Evolutionary conservation across 2,329 filamentous ascomycete genomes (phyloP), one percentile per base, ranked within the genome.

Genomic region (Cladosporium austrohemisphaericum): DNA sequence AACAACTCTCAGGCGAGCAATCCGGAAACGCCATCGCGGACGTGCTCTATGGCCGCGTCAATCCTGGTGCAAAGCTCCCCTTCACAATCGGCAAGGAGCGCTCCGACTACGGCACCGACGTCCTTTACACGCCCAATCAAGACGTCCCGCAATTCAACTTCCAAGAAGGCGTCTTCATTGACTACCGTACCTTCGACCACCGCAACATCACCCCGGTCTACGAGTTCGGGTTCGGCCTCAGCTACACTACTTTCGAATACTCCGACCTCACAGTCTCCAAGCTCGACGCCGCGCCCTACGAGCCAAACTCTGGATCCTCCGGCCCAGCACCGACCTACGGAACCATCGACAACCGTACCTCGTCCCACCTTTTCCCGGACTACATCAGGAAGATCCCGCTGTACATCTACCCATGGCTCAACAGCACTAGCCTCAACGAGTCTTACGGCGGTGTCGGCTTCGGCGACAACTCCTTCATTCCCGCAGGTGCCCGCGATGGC

Each of bases 161-260:
- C 61, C 72, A 73, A 5, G 87, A 91, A 68, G 86, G 87, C 10
- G 74, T 84, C 44, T 87, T 88, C 64, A 87, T 92, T 59, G 87
- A 91, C 66, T 87, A 88, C 69, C 79, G 84, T 32, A 74, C 83
- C 56, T 86, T 91, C 23, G 54, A 56, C 43, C 59, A 60, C 2
- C 35, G 76, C 41, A 71, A 79, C 55, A 75, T 79, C 49, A 77
- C 78, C 2, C 85, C 86, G 1, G 79, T 85, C 53, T 91, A 83
- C 66, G 85, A 88, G 62, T 92, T 92, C 58, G 88, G 87, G 6
- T 85, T 78, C 59, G 88, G 88, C 45, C 71, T 92, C 13, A 85
- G 81, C 4, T 92, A 91, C 74, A 87, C 86, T 1, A 86, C 77
- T 3, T 89, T 92, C 60, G 66, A 78, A 41, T 88, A 88, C 70